phyloP scores from a whole-genome alignment of 2,329 filamentous ascomycete genomes.

The Talaromyces sp. region DNA sequence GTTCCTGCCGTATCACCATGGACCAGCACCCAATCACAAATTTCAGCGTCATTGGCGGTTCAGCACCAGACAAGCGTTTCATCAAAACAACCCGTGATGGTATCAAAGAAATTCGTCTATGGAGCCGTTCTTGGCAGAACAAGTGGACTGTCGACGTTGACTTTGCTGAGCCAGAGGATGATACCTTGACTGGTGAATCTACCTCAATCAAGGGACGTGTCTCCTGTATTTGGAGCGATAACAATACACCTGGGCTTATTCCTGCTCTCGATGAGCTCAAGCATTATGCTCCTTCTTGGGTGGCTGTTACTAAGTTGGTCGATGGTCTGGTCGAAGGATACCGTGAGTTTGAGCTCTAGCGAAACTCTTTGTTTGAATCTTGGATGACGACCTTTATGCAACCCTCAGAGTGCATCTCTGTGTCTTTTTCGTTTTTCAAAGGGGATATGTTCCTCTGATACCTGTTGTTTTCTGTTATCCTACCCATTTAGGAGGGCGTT shows the following conservation, averaged over 20 bases:
- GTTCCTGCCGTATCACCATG: slow-evolving; percentile 75
- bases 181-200: slow-evolving; percentile 36
- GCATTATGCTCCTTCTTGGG: slow-evolving; percentile 79
- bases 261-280: slow-evolving; percentile 81
- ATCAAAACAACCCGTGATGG: slow-evolving; percentile 65
- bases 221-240: slow-evolving; percentile 85
- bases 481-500: slow-evolving; percentile 3
- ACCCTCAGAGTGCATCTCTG: not conserved
- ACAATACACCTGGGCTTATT: slow-evolving; percentile 70
- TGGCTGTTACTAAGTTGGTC: slow-evolving; percentile 70
- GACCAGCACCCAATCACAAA: slow-evolving; percentile 63
- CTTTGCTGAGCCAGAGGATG: slow-evolving; percentile 46
- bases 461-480: not conserved
- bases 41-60: slow-evolving; percentile 66
- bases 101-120: slow-evolving; percentile 71
- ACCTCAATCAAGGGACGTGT: slow-evolving; percentile 63
- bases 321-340: slow-evolving; percentile 82
- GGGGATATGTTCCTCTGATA: too few species aligned
- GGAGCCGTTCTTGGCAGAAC: slow-evolving; percentile 77
- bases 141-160: slow-evolving; percentile 75
- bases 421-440: not conserved
- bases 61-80: slow-evolving; percentile 65
- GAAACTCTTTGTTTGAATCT: too few species aligned
- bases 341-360: slow-evolving; percentile 63
- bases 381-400: not conserved